Evolutionary conservation across 805 yeast genomes (phyloP), one percentile per base, ranked within the genome.

Genomic region (Jamesozyma jinghongensis): DNA sequence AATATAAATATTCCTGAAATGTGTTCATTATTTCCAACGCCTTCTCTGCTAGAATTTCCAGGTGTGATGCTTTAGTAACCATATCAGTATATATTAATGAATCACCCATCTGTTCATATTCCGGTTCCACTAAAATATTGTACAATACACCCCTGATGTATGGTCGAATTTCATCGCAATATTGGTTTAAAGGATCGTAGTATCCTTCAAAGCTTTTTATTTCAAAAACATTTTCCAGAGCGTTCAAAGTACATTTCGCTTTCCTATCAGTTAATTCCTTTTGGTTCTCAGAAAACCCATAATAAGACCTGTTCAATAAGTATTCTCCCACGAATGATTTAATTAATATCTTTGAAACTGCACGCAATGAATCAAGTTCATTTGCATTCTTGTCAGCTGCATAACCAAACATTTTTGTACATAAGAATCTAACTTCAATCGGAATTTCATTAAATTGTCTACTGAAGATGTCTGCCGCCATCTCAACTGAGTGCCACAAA

Each of bases 401-500:
- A 4, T 50, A 43, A 29, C 52, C 53, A 48, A 61, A 68, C 1
- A 79, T 62, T 34, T 72, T 63, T 3, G 71, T 67, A 31, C 81
- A 75, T n/a, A 80, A 47, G 42, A 67, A 71, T 44, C 77, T 68
- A 7, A 83, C 62, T 45, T 74, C 81, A 34, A 68, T 58, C 1
- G 92, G 88, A 3, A 81, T 43, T 8, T 52, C 53, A 1, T 65
- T 63, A 13, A 77, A 53, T 26, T 63, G 61, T 2, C 55, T 57
- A 19, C 70, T 72, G 31, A 51, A 51, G 0, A 73, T 52, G 16
- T 73, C 73, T 50, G 85, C 67, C 8, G 84, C 63, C 41, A 76
- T 75, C 19, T 81, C 74, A 0, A 85, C 67, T 34, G 72, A 68
- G 46, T 84, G 94, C 58, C 97, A 74, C 39, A 92, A 62, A 18